Evolutionary conservation across 495 filamentous ascomycete species (phyloP).

Genomic region (Mytilinidion resinicola): DNA sequence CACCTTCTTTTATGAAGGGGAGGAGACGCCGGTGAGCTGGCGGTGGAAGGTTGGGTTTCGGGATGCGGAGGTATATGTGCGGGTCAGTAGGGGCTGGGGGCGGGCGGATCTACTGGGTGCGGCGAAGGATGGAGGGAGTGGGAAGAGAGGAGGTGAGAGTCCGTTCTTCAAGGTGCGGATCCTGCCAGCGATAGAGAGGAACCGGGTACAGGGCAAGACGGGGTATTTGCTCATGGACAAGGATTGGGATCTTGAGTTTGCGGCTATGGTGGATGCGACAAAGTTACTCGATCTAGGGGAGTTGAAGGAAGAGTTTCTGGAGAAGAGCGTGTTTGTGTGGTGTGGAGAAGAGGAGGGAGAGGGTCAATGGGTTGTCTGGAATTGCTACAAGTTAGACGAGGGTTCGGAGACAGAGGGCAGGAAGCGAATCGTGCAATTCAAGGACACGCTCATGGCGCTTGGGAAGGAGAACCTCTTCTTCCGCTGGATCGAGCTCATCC

Average conservation of each 20-base stretch:
- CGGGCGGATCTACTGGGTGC: constrained; percentile 38
- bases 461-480: constrained; percentile 82
- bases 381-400: constrained; percentile 38
- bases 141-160: constrained; percentile 27
- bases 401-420: constrained; percentile 32
- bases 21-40: constrained; percentile 56
- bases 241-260: constrained; percentile 78
- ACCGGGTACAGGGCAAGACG: constrained; percentile 60
- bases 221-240: constrained; percentile 71
- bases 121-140: constrained; percentile 26
- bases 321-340: constrained; percentile 58
- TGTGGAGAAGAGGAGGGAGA: constrained; percentile 41
- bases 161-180: constrained; percentile 44
- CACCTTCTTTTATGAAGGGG: constrained; percentile 55
- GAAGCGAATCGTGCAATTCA: constrained; percentile 58
- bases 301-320: constrained; percentile 52
- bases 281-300: constrained; percentile 56
- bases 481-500: constrained; percentile 77
- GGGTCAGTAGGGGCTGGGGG: constrained; percentile 58
- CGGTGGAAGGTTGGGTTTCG: constrained; percentile 63
- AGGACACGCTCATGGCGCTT: constrained; percentile 59
- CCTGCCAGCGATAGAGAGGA: constrained; percentile 56
- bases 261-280: constrained; percentile 62
- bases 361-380: constrained; percentile 21
- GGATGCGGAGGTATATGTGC: constrained; percentile 66